phyloP scores from a whole-genome alignment of 306 rosid species.

The Phaseolus lunatus region DNA sequence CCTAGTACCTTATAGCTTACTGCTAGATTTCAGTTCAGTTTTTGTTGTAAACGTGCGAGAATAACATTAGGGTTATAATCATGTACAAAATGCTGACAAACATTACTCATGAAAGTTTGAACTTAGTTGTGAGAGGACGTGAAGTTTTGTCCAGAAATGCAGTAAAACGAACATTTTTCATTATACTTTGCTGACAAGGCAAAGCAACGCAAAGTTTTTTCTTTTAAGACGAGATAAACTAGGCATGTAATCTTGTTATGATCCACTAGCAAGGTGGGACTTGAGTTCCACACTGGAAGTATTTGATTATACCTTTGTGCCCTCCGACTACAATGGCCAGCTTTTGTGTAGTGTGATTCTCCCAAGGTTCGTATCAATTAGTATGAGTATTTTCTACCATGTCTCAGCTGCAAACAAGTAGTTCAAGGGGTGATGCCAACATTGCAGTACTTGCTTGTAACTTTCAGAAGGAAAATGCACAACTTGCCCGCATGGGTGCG shows the following conservation, averaged over 20 bases:
- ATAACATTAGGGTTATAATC: conserved; percentile 12
- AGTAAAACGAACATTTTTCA: background rate
- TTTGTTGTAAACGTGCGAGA: background rate
- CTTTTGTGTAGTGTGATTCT: too few species aligned
- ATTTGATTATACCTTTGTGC: too few species aligned
- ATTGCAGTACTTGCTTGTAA: too few species aligned
- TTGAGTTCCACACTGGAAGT: too few species aligned
- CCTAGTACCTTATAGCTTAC: conserved; percentile 7
- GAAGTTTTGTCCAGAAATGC: conserved; percentile 2
- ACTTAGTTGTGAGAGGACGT: conserved; percentile 22
- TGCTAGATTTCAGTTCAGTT: conserved; percentile 6
- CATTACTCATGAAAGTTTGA: conserved; percentile 27
- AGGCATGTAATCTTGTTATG: background rate
- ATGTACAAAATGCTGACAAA: background rate
- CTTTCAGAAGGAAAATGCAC: too few species aligned
- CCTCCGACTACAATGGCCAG: too few species aligned
- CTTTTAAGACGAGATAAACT: background rate
- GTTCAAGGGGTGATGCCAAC: too few species aligned
- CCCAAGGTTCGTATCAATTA: too few species aligned
- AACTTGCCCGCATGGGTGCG: too few species aligned
- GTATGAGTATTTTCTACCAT: too few species aligned
- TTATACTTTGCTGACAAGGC: background rate
- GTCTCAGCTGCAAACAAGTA: too few species aligned
- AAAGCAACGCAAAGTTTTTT: background rate
- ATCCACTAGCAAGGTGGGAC: too few species aligned